Percentiles rank a stretch among this genome's conserved stretches.
phyloP scores from a whole-genome alignment of 768 basidiomycete species.

The Phylloporus sp. region DNA sequence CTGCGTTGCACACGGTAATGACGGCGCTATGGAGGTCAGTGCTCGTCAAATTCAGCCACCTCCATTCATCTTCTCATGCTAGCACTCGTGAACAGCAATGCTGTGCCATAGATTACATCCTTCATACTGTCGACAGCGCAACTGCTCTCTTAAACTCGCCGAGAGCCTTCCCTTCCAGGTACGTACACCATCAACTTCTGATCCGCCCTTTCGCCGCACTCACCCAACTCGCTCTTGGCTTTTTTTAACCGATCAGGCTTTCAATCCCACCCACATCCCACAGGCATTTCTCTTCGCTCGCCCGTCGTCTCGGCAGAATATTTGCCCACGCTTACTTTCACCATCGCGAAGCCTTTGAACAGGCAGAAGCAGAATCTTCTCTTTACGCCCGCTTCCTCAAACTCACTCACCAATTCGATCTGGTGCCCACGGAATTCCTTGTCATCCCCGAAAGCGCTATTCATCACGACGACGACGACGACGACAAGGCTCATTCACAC shows the following conservation, averaged over 20 bases:
- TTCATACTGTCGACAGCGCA: conserved; percentile 90
- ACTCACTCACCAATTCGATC: conserved; percentile 70
- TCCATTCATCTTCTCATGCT: conserved; percentile 16
- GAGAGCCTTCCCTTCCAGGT: conserved; percentile 90
- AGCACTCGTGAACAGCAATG: conserved; percentile 59
- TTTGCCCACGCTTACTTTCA: conserved; percentile 97
- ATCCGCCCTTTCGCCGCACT: conserved; percentile 20
- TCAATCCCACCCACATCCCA: conserved; percentile 76
- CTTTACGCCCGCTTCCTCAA: conserved; percentile 88
- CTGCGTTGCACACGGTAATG: conserved; percentile 91
- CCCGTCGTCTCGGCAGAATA: conserved; percentile 86
- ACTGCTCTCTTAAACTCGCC: conserved; percentile 89
- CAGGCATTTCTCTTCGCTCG: conserved; percentile 86
- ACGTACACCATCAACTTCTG: conserved; percentile 19
- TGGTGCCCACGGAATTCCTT: conserved; percentile 80
- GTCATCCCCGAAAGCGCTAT: conserved; percentile 58
- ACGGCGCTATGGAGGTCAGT: conserved; percentile 78
- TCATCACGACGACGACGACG: conserved; percentile 28
- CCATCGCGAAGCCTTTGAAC: conserved; percentile 87
- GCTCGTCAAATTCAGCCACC: not conserved
- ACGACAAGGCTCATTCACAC: conserved; percentile 21
- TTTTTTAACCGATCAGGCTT: conserved; percentile 44
- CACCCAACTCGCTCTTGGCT: conserved; percentile 6
- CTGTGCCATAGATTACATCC: conserved; percentile 94
- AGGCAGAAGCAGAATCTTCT: conserved; percentile 85